Evolutionary conservation across 1,139 yeast genomes (phyloP), one percentile per base, ranked within the genome.

Genomic region (Suhomyces ambrosiae): DNA sequence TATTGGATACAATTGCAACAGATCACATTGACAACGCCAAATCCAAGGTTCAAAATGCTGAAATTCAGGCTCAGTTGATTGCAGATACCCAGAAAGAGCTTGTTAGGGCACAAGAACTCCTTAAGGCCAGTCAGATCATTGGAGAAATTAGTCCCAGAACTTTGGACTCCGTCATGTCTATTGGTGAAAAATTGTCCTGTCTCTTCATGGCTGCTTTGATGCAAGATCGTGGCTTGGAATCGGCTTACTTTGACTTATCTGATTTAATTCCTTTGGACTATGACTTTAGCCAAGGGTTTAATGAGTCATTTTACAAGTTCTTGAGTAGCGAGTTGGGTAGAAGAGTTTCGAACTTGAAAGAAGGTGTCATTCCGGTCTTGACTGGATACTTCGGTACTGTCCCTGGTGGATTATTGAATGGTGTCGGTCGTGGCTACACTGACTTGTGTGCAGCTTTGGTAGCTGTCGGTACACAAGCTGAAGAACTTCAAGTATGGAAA

Each of bases 361-460:
- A 61, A 1, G 75, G 65, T 37, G 66, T 63, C n/a, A 80, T 88
- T 23, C 98, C 98, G 1, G 97, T 92, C 1, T 74, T 92, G 40
- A 92, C 98, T 17, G 98, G 98, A 2, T 92, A 87, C 61, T 92
- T 92, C 56, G 98, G 98, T 19, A 71, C 80, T 25, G 88, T 92
- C 10, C 97, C 97, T 18, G 97, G 97, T 47, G 97, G 98, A 12
- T 70, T 92, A 41, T 70, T 92, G 49, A 86, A 85, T 53, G 89
- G 94, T 38, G 94, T 92, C 42, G 98, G 98, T 29, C 80, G 98
- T 59, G 98, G 98, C 18, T 92, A 92, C 63, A 92, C 98, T 11
- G 98, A 92, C 61, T 70, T 92, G 49, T 92, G 98, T 71, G 98
- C 98, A 12, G 98, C 98, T 1, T 74, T 92, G 56, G 78, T 89